Base-by-base conservation (phyloP, 768 basidiomycete species). In the Pleurotus tuber-regium region DNA sequence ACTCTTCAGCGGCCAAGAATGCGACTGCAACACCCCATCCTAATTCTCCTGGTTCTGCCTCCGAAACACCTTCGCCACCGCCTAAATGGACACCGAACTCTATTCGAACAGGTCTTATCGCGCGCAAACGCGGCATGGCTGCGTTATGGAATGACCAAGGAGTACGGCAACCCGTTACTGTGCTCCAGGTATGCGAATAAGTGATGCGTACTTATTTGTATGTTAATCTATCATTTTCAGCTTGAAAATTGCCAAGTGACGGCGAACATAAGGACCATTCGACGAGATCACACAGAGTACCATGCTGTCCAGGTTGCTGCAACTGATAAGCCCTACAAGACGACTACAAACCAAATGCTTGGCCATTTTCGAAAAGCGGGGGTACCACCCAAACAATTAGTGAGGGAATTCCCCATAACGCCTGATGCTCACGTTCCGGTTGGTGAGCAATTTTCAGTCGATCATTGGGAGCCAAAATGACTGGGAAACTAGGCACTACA, bases 251-350 rank as follows among this genome's bases (percentile, higher is more conserved):
- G 90, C 65, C 90, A 92, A 78, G 91, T 92, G 29, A 93, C 89
- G 0, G 87, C 83, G 51, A 91, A 90, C 61, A 71, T 92, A 53
- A 72, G 72, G 57, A 82, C 83, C 25, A 70, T 83, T 21, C 79
- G 85, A 53, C 74, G 77, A 43, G 74, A 91, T 66, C 77, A 77
- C 60, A 79, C 85, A 25, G 82, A 83, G 60, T 92, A 93, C 61
- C 90, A 94, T 68, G 91, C 89, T n/a, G 87, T 98, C 23, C 93
- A 98, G 66, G 82, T 99, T 12, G 96, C 92, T 44, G 87, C 92
- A 2, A 83, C 87, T 0, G 84, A 96, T 64, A 76, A 78, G 44
- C 77, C 82, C 19, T 69, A 60, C n/a, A 89, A 88, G 67, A 87
- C 80, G 8, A 84, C 86, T 4, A 86, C 87, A 9, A 73, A 75